Evolutionary conservation across 768 basidiomycete species (phyloP), one percentile per base, ranked within the genome.

Genomic region (Serendipita sp.): DNA sequence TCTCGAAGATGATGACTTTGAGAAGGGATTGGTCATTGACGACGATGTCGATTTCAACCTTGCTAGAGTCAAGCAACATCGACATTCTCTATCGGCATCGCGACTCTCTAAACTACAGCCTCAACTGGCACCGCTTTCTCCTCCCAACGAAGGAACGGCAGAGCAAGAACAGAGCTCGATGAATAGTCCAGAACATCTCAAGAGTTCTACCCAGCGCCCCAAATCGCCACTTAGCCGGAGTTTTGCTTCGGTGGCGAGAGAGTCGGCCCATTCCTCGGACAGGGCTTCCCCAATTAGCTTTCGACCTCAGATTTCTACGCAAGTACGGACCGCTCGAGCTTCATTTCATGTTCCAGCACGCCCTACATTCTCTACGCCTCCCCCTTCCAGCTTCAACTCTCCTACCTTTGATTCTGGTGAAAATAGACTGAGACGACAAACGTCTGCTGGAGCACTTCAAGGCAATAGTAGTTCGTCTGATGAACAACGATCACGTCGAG

Each of bases 31-130:
- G 61, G 79, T 90, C 66, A 84, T 93, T 67, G 84, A 86, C 68
- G 86, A 88, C 65, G 89, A 89, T 70, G 80, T 79, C 61, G 88
- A 91, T 69, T 81, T 92, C 53, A 90, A 85, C 69, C 86, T 88
- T n/a, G 17, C 53, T 31, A 58, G 31, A 58, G 53, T 31, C 53
- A 58, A 24, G 17, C 20, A 58, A 11, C 53, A 58, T 58, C 53
- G 53, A 24, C 53, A 26, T n/a, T 28, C 53, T 24, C n/a, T 31
- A n/a, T 58, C 53, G 9, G 31, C 22, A 11, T 26, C 24, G 11
- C 53, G 53, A 9, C 4, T 33, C 53, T 24, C 22, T 13, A 31
- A n/a, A 26, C 24, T 58, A 11, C 31, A 22, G 31, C 4, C 31
- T 22, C 53, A 58, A 33, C 5, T 31, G 17, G 17, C 22, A 13